phyloP scores from a whole-genome alignment of 257 asterid genomes.

The Salvia miltiorrhiza region DNA sequence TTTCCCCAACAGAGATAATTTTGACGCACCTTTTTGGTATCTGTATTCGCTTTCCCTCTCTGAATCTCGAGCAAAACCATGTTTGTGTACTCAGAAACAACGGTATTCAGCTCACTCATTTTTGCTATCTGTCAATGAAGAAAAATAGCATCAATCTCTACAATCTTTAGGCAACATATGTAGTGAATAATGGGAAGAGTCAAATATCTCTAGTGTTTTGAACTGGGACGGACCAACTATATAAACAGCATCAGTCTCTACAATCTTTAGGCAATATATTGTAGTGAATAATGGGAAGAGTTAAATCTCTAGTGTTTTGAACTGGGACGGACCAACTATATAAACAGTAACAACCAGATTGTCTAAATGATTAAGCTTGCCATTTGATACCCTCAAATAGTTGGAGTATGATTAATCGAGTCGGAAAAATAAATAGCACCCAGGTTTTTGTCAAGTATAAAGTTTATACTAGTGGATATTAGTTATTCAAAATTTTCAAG shows the following conservation, averaged over 20 bases:
- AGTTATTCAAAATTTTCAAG: background rate
- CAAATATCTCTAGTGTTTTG: background rate
- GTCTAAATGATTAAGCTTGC: background rate
- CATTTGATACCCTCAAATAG: background rate
- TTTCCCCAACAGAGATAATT: background rate
- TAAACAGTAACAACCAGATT: background rate
- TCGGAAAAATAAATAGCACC: background rate
- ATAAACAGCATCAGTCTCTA: background rate
- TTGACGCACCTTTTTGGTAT: constrained; percentile 39
- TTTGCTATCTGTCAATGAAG: constrained; percentile 61
- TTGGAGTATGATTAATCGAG: background rate
- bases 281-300: background rate
- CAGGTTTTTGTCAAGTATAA: background rate
- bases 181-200: background rate
- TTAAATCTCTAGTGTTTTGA: constrained; percentile 1
- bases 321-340: background rate
- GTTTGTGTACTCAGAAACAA: constrained; percentile 66
- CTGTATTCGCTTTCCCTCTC: constrained; percentile 31
- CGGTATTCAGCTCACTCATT: constrained; percentile 48
- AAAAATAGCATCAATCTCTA: constrained; percentile 8
- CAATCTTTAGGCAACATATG: background rate
- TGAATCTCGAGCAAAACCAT: constrained; percentile 56
- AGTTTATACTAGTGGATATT: background rate
- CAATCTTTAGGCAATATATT: background rate
- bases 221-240: background rate